A percentile compares a stretch with the other conserved stretches of the same genome.
Evolutionary conservation across 495 filamentous ascomycete genomes (phyloP).

Genomic region (Xylaria acuta): DNA sequence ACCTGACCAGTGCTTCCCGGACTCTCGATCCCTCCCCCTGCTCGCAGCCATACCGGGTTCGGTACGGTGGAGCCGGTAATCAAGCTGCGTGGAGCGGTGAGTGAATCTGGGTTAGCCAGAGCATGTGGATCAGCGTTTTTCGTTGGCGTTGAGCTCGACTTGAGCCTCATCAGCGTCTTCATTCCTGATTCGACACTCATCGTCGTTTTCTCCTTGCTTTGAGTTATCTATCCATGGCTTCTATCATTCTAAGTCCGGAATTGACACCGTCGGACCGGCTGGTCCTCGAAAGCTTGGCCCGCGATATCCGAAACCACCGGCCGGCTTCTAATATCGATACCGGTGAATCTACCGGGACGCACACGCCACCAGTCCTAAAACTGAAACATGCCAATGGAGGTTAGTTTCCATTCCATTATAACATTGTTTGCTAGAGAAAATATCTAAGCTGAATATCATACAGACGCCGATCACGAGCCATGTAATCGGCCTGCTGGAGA

Average conservation of each 20-base stretch:
- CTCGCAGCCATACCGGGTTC: not conserved
- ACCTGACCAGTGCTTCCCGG: not conserved
- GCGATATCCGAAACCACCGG: conserved; percentile 37
- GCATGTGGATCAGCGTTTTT: not conserved
- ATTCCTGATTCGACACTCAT: not conserved
- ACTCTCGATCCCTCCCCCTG: not conserved
- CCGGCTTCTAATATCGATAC: conserved; percentile 10
- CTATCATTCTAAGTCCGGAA: conserved; percentile 50
- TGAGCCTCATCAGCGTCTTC: not conserved
- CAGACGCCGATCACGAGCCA: conserved; percentile 17
- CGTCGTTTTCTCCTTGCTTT: not conserved
- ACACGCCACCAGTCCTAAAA: not conserved
- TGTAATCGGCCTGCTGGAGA: conserved; percentile 11
- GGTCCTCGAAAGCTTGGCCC: conserved; percentile 56
- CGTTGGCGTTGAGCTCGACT: conserved; percentile 17
- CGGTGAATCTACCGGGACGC: conserved; percentile 11
- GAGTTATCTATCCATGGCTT: conserved; percentile 29
- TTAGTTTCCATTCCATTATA: not conserved
- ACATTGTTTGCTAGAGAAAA: not conserved
- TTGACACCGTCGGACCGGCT: conserved; percentile 57
- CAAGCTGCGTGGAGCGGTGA: not conserved
- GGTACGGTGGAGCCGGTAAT: not conserved
- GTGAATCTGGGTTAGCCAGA: not conserved
- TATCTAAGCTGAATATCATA: conserved; percentile 20
- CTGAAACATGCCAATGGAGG: conserved; percentile 16